These are phyloP conservation scores for Spencermartinsiella ligniputridi DNA, from an alignment of 1,139 yeast genomes.

Conservation along the genomic window DNA sequence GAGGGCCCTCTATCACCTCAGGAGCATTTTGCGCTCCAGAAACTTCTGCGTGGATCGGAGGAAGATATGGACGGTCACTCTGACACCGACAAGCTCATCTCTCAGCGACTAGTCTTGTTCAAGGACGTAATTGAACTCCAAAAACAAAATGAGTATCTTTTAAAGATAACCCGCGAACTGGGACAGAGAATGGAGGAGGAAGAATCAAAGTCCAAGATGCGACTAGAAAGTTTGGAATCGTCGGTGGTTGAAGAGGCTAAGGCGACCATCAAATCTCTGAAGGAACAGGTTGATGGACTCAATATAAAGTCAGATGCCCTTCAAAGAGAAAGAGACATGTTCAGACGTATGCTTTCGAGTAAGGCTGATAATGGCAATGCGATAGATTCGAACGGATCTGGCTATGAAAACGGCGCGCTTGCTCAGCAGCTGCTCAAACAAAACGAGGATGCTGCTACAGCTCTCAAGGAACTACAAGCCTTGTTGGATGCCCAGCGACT, in stretches of 20 bases:
- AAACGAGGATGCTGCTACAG: constrained; percentile 32
- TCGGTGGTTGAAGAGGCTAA: constrained; percentile 68
- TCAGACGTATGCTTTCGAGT: constrained; percentile 42
- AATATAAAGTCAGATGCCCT: constrained; percentile 50
- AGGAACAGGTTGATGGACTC: constrained; percentile 54
- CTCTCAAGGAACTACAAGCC: constrained; percentile 34
- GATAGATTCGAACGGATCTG: constrained; percentile 11
- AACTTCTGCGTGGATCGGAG: constrained; percentile 30
- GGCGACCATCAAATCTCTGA: constrained; percentile 64
- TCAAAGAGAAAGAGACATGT: constrained; percentile 61
- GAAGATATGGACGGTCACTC: constrained; percentile 36
- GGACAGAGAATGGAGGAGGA: constrained; percentile 63
- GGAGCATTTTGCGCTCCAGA: constrained; percentile 53
- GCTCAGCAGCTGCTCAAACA: constrained; percentile 34
- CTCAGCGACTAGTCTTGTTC: constrained; percentile 71
- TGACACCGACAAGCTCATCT: constrained; percentile 68
- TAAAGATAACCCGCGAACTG: constrained; percentile 61
- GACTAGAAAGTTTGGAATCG: constrained; percentile 48
- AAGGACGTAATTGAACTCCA: constrained; percentile 63
- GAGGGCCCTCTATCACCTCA: constrained; percentile 52
- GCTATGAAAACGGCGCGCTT: constrained; percentile 28
- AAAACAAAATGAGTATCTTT: constrained; percentile 65
- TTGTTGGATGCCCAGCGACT: constrained; percentile 36
- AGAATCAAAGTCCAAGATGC: constrained; percentile 41
- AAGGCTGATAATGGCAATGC: constrained; percentile 19